phyloP scores from a whole-genome alignment of 345 rosid genomes.

The Streptanthus diversifolius region DNA sequence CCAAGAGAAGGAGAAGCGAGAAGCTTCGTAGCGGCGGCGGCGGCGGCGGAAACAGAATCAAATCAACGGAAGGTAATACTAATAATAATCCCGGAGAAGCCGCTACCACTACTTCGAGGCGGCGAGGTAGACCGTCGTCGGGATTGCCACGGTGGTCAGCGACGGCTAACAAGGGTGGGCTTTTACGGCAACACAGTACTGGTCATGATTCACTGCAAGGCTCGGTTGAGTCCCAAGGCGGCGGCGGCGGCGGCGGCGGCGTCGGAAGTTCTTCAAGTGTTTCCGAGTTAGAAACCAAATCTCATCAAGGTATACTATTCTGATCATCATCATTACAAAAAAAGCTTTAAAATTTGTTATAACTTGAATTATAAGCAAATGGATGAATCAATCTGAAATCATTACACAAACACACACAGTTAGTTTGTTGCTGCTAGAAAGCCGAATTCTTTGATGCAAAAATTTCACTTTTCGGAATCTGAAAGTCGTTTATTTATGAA shows the following conservation, averaged over 20 bases:
- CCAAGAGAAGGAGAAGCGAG: slow-evolving; percentile 77
- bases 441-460: not conserved
- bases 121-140: slow-evolving; percentile 34
- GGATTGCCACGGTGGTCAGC: slow-evolving; percentile 42
- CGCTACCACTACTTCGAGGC: slow-evolving; percentile 13
- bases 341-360: not conserved
- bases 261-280: slow-evolving; percentile 58
- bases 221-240: slow-evolving; percentile 46
- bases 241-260: slow-evolving; percentile 30
- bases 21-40: slow-evolving; percentile 42
- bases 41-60: not conserved
- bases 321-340: slow-evolving; percentile 18
- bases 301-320: slow-evolving; percentile 52
- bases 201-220: slow-evolving; percentile 21
- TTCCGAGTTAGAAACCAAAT: slow-evolving; percentile 61
- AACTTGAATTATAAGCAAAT: not conserved
- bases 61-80: not conserved
- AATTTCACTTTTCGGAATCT: not conserved
- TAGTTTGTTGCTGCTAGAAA: not conserved
- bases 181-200: slow-evolving; percentile 37
- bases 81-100: slow-evolving; percentile 45
- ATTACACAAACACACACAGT: not conserved
- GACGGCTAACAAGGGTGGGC: slow-evolving; percentile 38
- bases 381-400: slow-evolving; percentile 1
- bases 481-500: slow-evolving; percentile 9